Conservation (phyloP, 2,329 filamentous ascomycete genomes). For the Chaetothyriales sp. region DNA sequence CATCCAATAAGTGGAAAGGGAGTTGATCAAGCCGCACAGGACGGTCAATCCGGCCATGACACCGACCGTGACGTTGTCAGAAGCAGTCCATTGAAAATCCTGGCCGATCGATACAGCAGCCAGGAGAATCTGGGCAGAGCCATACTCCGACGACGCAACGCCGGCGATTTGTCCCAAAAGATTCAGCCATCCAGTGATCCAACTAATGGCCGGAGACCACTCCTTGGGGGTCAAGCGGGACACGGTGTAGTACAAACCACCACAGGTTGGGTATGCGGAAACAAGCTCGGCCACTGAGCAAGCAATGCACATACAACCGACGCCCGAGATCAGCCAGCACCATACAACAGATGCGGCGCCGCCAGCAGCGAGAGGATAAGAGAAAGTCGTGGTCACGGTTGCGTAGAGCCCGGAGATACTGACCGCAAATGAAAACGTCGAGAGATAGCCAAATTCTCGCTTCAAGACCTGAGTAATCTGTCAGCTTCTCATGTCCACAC, state of each 20-base stretch:
- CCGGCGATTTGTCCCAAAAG: constrained; percentile 36
- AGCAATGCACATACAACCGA: constrained; percentile 42
- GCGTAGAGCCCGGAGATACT: constrained; percentile 42
- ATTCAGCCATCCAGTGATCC: constrained; percentile 36
- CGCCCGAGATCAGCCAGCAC: constrained; percentile 44
- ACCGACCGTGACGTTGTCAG: constrained; percentile 33
- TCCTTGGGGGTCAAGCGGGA: constrained; percentile 38
- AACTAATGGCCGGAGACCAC: constrained; percentile 31
- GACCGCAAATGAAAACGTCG: constrained; percentile 46
- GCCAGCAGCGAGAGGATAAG: constrained; percentile 38
- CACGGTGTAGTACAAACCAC: constrained; percentile 41
- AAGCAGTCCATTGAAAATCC: constrained; percentile 35
- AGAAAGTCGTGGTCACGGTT: constrained; percentile 41
- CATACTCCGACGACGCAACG: constrained; percentile 43
- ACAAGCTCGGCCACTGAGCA: constrained; percentile 41
- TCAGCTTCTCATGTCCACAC: neutral
- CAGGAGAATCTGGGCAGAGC: constrained; percentile 40
- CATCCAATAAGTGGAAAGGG: constrained; percentile 40
- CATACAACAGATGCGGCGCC: constrained; percentile 41
- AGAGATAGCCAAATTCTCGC: constrained; percentile 43
- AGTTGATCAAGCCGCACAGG: constrained; percentile 39
- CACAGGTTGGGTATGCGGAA: constrained; percentile 43
- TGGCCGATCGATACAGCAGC: constrained; percentile 39
- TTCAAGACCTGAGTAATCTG: constrained; percentile 25
- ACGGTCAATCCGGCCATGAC: constrained; percentile 42